A percentile compares a stretch with the other conserved stretches of the same genome.
phyloP scores from a whole-genome alignment of 1,284 basidiomycete species.

The Boletellus deceptivus region DNA sequence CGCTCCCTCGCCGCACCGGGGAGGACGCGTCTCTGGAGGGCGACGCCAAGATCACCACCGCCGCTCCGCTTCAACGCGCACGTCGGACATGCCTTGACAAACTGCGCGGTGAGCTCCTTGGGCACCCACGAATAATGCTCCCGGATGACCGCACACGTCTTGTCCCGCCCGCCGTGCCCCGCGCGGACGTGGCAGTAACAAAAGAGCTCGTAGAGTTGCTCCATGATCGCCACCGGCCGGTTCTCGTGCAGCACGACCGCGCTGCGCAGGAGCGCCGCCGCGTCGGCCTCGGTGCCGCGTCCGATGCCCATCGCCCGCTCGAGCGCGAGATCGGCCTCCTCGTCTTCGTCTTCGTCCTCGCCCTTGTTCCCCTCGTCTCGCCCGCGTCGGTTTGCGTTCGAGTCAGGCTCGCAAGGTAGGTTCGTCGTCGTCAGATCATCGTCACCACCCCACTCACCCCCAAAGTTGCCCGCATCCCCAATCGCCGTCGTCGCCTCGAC shows the following conservation, averaged over 20 bases:
- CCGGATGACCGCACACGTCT: slow-evolving; percentile 59
- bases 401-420: slow-evolving; percentile 4
- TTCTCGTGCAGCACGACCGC: slow-evolving; percentile 62
- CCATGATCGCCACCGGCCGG: slow-evolving; percentile 67
- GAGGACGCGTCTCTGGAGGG: neutral
- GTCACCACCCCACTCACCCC: neutral
- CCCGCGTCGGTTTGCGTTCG: neutral
- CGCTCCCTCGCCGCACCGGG: neutral
- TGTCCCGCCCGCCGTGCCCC: slow-evolving; percentile 76
- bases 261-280: neutral
- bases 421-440: neutral
- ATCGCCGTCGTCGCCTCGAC: neutral
- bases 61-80: slow-evolving; percentile 49
- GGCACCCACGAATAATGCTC: slow-evolving; percentile 77
- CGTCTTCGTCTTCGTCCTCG: slow-evolving; percentile 14
- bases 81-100: slow-evolving; percentile 73
- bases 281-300: neutral
- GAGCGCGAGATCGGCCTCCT: slow-evolving; percentile 11
- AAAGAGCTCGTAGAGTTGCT: slow-evolving; percentile 74
- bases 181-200: slow-evolving; percentile 65
- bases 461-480: too few relatives aligned
- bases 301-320: slow-evolving; percentile 23
- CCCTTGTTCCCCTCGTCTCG: too few relatives aligned
- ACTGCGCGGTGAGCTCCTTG: slow-evolving; percentile 73
- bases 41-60: slow-evolving; percentile 1